Base-by-base conservation (phyloP, 2,329 filamentous ascomycete genomes). In the Fusarium napiforme region DNA sequence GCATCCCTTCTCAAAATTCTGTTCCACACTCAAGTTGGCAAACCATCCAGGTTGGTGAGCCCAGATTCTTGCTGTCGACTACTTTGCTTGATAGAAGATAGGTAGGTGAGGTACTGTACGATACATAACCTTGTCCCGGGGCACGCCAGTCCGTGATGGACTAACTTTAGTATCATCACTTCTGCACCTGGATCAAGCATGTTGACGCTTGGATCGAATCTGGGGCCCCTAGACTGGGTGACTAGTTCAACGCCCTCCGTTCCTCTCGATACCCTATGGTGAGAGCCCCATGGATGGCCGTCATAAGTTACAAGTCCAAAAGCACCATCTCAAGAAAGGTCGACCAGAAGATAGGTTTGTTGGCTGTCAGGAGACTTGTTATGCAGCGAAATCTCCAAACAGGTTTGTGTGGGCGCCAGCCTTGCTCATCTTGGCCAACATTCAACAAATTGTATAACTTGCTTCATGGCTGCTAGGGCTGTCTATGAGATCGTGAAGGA, bases 201-300 rank as follows among this genome's bases (percentile, higher is more conserved):
- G 52, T 50, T 53, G 34, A 36, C 45, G 57, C 61, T 64, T 64
- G 52, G 37, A 60, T 71, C 57, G 56, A 43, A 37, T 28, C 40
- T 55, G 52, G 32, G 50, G 28, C 43, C 58, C 52, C 45, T n/a
- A 42, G 49, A 36, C 49, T 53, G 60, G 50, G 43, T 40, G 52
- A 49, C 58, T 76, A 73, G 64, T 45, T 56, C 50, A 72, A 72
- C 72, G 72, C 70, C 62, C 66, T 67, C 52, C 43, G 49, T 69
- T 9, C 45, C 58, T 56, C 72, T 52, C 32, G 28, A 26, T 42
- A 60, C 71, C 50, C 56, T 30, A 52, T 36, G 28, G 21, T 19
- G 28, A 43, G 52, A 50, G 42, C 47, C 55, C 60, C 67, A 63
- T 64, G 63, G 30, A 34, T 15, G 47, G 18, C 32, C 32, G 14